Evolutionary conservation across 345 rosid species (phyloP).

Genomic region (Arabis hirsuta): DNA sequence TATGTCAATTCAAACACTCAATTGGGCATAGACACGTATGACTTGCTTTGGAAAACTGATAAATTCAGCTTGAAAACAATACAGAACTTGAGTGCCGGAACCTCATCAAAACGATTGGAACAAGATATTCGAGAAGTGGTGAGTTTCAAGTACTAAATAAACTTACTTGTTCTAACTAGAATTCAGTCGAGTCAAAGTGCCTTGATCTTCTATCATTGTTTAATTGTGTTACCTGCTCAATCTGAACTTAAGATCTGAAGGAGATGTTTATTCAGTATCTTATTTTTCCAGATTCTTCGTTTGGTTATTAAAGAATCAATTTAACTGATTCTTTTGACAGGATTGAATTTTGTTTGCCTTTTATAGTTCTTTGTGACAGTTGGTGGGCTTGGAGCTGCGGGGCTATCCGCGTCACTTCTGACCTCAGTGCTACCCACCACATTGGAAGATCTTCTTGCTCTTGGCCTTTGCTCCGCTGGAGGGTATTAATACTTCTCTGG

Average conservation of each 20-base stretch:
- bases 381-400: conserved; percentile 94
- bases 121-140: conserved; percentile 83
- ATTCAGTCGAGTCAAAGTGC: not conserved
- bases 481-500: conserved; percentile 56
- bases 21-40: conserved; percentile 52
- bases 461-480: conserved; percentile 95
- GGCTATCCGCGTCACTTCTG: conserved; percentile 86
- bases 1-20: conserved; percentile 48
- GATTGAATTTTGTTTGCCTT: conserved; percentile 25
- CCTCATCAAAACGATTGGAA: conserved; percentile 68
- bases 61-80: conserved; percentile 61
- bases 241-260: not conserved
- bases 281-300: conserved; percentile 7
- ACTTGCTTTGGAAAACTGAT: conserved; percentile 53
- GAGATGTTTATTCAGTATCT: not conserved
- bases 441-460: conserved; percentile 92
- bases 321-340: not conserved
- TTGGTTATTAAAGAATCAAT: conserved; percentile 6
- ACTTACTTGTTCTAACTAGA: not conserved
- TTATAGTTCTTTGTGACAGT: conserved; percentile 75
- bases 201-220: not conserved
- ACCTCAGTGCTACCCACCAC: conserved; percentile 86
- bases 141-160: conserved; percentile 42
- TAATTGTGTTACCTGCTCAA: conserved; percentile 10
- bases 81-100: conserved; percentile 59